Base-by-base conservation (phyloP, 2,329 filamentous ascomycete genomes). In the Orbilia brochopaga region DNA sequence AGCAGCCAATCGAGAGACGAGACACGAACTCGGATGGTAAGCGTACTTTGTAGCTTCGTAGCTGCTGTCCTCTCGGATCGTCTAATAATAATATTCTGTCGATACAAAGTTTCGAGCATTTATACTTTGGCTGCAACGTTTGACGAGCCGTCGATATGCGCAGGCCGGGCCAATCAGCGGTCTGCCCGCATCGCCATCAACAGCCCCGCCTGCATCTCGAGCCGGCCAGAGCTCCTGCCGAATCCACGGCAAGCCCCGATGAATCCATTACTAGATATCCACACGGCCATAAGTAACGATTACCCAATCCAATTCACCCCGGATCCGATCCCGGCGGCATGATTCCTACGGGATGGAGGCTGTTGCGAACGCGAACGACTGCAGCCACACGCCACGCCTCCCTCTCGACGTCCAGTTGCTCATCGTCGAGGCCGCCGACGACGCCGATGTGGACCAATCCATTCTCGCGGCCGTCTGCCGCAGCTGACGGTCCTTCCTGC, bases 61-160 rank as follows among this genome's bases (percentile, higher is more conserved):
- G 13, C n/a, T n/a, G n/a, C n/a, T n/a, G n/a, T n/a, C n/a, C n/a
- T n/a, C n/a, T n/a, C n/a, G n/a, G n/a, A n/a, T n/a, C n/a, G n/a
- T n/a, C n/a, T n/a, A n/a, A n/a, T n/a, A n/a, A n/a, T n/a, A n/a
- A n/a, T n/a, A n/a, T n/a, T n/a, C n/a, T n/a, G n/a, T n/a, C n/a
- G n/a, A n/a, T n/a, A n/a, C n/a, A 35, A 48, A 35, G 11, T 11
- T 40, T 19, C 30, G 10, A 42, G 27, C 27, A 32, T 37, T 44
- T 53, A 51, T 53, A 48, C 46, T 32, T 54, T 21, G 24, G 40
- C 42, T 55, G 59, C 59, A 59, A 53, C 7, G 50, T 57, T 72
- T 72, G 55, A 7, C 58, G 27, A 52, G 67, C 67, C 67, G 67
- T 65, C 35, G 60, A 60, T 72, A 72, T 72, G 67, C 67, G 67